Conservation (phyloP, 495 filamentous ascomycete genomes). For the Podospora pseudoanserina region DNA sequence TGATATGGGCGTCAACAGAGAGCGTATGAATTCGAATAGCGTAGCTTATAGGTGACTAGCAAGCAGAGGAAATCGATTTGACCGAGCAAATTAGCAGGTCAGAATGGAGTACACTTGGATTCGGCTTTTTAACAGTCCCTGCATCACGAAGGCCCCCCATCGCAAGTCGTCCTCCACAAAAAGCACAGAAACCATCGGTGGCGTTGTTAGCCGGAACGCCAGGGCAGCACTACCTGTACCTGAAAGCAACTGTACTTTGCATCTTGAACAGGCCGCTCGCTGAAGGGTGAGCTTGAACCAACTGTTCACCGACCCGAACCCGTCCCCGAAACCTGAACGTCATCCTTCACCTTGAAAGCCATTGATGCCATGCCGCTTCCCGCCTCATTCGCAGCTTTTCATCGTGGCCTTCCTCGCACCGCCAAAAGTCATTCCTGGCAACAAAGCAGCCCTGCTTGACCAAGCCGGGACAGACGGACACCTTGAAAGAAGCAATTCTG, state of each 20-base stretch:
- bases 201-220: conserved; percentile 35
- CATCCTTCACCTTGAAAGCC: neutral
- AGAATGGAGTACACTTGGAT: neutral
- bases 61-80: neutral
- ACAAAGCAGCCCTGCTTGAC: neutral
- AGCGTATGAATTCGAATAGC: neutral
- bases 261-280: neutral
- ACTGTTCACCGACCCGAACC: neutral
- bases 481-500: neutral
- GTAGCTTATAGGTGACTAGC: neutral
- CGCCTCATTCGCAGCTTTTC: neutral
- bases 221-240: conserved; percentile 9
- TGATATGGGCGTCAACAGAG: neutral
- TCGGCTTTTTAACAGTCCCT: neutral
- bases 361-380: neutral
- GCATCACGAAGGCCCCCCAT: neutral
- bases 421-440: neutral
- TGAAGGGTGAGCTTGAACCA: neutral
- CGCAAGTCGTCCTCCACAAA: neutral
- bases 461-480: neutral
- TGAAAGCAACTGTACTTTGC: neutral
- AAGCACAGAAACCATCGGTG: conserved; percentile 34
- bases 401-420: neutral
- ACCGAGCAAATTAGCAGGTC: neutral
- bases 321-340: neutral